Conservation (phyloP, 164 flowering plant species). For the Magnolia officinalis region DNA sequence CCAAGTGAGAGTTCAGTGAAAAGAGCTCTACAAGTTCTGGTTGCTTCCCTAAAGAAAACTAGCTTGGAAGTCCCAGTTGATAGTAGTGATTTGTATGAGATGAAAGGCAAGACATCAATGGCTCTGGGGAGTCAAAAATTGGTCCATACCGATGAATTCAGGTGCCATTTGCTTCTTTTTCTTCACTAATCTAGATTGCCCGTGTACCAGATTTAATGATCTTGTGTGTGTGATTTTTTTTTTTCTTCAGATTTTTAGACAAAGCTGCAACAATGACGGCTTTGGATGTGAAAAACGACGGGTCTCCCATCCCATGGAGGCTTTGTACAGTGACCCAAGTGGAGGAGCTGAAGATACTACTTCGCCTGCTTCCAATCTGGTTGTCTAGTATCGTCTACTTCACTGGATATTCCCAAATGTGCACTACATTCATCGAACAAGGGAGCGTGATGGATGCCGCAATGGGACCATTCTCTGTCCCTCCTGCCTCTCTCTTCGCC, state of each 20-base stretch:
- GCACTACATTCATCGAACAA: slow-evolving; percentile 13
- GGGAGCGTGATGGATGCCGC: slow-evolving; percentile 9
- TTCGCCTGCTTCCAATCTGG: slow-evolving; percentile 17
- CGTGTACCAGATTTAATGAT: not conserved
- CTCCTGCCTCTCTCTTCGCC: slow-evolving; percentile 12
- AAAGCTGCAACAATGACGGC: slow-evolving; percentile 55
- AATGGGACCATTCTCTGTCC: slow-evolving; percentile 7
- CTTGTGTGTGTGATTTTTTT: not conserved
- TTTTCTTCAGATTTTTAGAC: slow-evolving; percentile 43
- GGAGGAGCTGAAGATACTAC: slow-evolving; percentile 60
- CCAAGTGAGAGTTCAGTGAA: slow-evolving; percentile 73
- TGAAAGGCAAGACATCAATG: slow-evolving; percentile 41
- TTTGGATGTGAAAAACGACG: slow-evolving; percentile 35
- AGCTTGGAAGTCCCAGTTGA: slow-evolving; percentile 45
- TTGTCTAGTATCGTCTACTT: slow-evolving; percentile 3
- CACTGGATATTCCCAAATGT: slow-evolving; percentile 7
- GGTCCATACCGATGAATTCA: slow-evolving; percentile 54
- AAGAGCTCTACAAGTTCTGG: slow-evolving; percentile 57
- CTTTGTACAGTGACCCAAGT: slow-evolving; percentile 74
- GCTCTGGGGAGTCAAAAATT: slow-evolving; percentile 56
- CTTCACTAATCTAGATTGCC: not conserved
- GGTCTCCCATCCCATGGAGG: slow-evolving; percentile 47
- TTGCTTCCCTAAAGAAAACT: slow-evolving; percentile 50
- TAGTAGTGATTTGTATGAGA: slow-evolving; percentile 44
- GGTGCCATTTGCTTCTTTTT: slow-evolving; percentile 24